These are phyloP conservation scores for Saururus chinensis DNA, from an alignment of 164 flowering plant species.

Conservation along the genomic window DNA sequence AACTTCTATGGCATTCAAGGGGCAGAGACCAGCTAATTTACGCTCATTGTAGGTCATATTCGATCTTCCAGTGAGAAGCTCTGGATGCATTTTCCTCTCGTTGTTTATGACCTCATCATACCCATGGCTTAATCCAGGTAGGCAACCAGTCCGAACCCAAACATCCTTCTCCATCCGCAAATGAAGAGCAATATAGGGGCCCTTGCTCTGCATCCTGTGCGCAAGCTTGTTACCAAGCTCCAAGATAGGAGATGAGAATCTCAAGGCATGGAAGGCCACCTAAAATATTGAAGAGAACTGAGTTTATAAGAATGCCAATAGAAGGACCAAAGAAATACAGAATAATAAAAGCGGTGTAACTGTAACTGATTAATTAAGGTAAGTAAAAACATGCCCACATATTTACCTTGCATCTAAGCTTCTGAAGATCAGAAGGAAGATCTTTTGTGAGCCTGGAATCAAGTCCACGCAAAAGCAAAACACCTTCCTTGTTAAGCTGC, in stretches of 20 bases:
- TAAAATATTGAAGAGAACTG: conserved; percentile 9
- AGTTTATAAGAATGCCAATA: background rate
- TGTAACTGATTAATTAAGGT: too few species aligned
- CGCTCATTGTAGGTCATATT: conserved; percentile 86
- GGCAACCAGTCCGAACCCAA: conserved; percentile 97
- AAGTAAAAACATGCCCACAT: too few species aligned
- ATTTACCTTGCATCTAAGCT: conserved; percentile 97
- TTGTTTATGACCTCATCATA: conserved; percentile 59
- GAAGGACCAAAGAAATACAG: too few species aligned
- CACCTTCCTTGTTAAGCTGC: conserved; percentile 87
- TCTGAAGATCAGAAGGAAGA: conserved; percentile 93
- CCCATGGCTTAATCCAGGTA: conserved; percentile 75
- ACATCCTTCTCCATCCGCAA: conserved; percentile 94
- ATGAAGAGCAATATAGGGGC: conserved; percentile 91
- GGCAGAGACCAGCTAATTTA: conserved; percentile 94
- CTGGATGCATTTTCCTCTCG: conserved; percentile 69
- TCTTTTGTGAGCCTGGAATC: conserved; percentile 95
- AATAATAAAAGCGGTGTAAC: too few species aligned
- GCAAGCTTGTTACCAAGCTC: conserved; percentile 81
- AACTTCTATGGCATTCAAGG: conserved; percentile 81
- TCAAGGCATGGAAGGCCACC: conserved; percentile 93
- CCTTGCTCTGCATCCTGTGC: conserved; percentile 77
- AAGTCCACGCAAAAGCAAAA: conserved; percentile 74
- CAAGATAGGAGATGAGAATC: conserved; percentile 59
- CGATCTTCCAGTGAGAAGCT: conserved; percentile 81